Evolutionary conservation across 2,329 filamentous ascomycete genomes (phyloP).

Genomic region (Phoma sp.): DNA sequence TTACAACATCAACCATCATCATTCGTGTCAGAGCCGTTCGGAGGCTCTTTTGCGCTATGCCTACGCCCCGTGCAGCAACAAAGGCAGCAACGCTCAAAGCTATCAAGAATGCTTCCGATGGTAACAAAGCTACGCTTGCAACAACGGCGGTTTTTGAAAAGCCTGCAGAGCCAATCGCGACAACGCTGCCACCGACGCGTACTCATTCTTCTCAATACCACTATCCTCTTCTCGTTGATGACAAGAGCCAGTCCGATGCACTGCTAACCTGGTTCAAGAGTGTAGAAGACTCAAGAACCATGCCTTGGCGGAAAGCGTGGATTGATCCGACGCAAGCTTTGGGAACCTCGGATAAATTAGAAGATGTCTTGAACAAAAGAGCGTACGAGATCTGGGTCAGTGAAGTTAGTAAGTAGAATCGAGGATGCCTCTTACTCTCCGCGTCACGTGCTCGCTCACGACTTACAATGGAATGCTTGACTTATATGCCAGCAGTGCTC

Average conservation of each 20-base stretch:
- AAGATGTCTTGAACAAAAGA: slow-evolving; percentile 55
- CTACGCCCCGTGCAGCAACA: slow-evolving; percentile 19
- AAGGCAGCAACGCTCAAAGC: slow-evolving; percentile 9
- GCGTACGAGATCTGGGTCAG: slow-evolving; percentile 72
- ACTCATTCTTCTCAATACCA: slow-evolving; percentile 38
- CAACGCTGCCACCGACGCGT: slow-evolving; percentile 36
- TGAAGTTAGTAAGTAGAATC: slow-evolving; percentile 58
- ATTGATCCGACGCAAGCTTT: slow-evolving; percentile 51
- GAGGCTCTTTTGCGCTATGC: slow-evolving; percentile 15
- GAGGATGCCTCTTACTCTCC: too few species aligned
- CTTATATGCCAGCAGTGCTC: slow-evolving; percentile 52
- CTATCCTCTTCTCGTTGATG: slow-evolving; percentile 35
- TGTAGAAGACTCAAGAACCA: slow-evolving; percentile 40
- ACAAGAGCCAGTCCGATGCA: slow-evolving; percentile 21
- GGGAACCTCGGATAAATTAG: slow-evolving; percentile 39
- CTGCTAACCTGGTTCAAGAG: slow-evolving; percentile 41
- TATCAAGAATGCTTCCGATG: neutral
- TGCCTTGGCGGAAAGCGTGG: slow-evolving; percentile 61
- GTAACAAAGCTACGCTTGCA: slow-evolving; percentile 7
- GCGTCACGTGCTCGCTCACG: slow-evolving; percentile 22
- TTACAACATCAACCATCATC: slow-evolving; percentile 1
- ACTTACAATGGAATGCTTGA: neutral
- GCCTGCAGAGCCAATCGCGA: slow-evolving; percentile 16
- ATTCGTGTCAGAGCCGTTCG: slow-evolving; percentile 1
- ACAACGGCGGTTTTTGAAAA: slow-evolving; percentile 16